These are phyloP conservation scores for Zygosaccharomyces pseudobailii DNA, from an alignment of 1,139 yeast species.

Conservation along the genomic window DNA sequence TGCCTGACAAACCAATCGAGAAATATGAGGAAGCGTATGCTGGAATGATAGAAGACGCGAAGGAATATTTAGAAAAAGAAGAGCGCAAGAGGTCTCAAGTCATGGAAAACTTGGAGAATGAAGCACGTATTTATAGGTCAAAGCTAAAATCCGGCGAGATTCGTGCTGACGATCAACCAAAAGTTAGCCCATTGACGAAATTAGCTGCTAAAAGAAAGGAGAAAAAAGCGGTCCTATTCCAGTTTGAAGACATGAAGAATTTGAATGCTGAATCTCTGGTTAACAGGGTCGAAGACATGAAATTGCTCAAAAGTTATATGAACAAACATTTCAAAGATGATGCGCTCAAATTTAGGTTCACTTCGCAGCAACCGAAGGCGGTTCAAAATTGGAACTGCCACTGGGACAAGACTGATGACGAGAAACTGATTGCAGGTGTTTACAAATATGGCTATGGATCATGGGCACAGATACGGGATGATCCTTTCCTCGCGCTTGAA, in stretches of 20 bases:
- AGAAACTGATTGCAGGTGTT: conserved; percentile 81
- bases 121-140: conserved; percentile 54
- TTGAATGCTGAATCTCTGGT: conserved; percentile 86
- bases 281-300: conserved; percentile 79
- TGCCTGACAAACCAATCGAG: conserved; percentile 77
- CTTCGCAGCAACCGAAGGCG: conserved; percentile 59
- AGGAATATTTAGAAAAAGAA: conserved; percentile 59
- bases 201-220: conserved; percentile 57
- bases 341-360: conserved; percentile 52
- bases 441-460: conserved; percentile 93
- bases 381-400: conserved; percentile 89
- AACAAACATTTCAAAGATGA: conserved; percentile 39
- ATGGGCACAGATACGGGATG: conserved; percentile 92
- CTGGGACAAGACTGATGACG: conserved; percentile 82
- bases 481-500: conserved; percentile 82
- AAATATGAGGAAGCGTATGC: conserved; percentile 69
- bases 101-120: conserved; percentile 55
- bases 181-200: conserved; percentile 45
- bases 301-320: conserved; percentile 46
- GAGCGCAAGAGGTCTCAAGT: conserved; percentile 56
- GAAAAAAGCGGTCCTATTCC: conserved; percentile 84
- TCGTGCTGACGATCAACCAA: conserved; percentile 28
- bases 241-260: conserved; percentile 81
- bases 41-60: conserved; percentile 62
- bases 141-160: conserved; percentile 41